Evolutionary conservation across 2,329 filamentous ascomycete species (phyloP), one percentile per base, ranked within the genome.

Genomic region (Diaporthe eres): DNA sequence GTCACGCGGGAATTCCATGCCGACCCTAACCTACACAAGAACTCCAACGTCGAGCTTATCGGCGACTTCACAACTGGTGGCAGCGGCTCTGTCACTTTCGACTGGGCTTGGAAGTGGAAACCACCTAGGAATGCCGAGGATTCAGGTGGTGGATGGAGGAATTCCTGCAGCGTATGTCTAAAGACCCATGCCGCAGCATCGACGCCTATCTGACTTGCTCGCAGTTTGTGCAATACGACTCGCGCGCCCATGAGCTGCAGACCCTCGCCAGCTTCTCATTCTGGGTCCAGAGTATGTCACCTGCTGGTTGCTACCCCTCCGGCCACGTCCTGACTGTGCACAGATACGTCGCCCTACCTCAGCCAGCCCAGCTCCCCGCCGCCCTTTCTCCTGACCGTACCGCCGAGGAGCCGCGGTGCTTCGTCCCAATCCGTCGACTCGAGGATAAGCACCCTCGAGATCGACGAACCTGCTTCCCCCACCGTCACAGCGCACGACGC

Each of bases 81-180:
- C n/a, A 94, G 88, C 80, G 88, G 93, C 9, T 96, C 95, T 2
- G 93, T 98, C 42, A 92, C 95, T 47, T 98, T 98, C 82, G 94
- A 96, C 78, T 99, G 96, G 95, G 93, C 93, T 10, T 99, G 97
- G 97, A 97, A 94, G 87, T 99, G 96, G 95, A 95, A 94, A 82
- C 95, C 97, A 12, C 97, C 97, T 51, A 98, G 95, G 87, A 81
- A 87, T 19, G 86, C 87, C 22, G 96, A 98, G 82, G 96, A 98
- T 82, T 92, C 91, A 80, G 94, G 94, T 42, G 95, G 95, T 75
- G 97, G 97, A 60, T 99, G 97, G 96, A 94, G 95, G 82, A 98
- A 97, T 82, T 94, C 93, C 80, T 98, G 97, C 88, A 98, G 95
- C 83, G 93, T 95, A 87, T 77, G 90, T 85, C 60, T 19, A 10